phyloP scores from a whole-genome alignment of 441 rosid species.

The Pelargonium fulgidum region DNA sequence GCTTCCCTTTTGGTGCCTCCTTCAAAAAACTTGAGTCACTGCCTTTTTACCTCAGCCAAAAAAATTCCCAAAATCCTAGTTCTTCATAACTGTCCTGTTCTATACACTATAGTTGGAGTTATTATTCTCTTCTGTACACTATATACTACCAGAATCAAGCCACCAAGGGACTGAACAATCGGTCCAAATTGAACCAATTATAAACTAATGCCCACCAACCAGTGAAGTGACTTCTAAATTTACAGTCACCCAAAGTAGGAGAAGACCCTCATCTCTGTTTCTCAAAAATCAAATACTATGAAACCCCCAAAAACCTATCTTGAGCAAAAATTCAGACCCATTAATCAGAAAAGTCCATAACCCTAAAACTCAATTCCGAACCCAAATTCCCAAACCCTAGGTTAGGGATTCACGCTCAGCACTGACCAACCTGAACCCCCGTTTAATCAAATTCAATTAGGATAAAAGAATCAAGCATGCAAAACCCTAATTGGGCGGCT shows the following conservation, averaged over 20 bases:
- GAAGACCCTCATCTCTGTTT: not conserved
- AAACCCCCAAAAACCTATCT: not conserved
- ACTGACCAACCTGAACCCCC: not conserved
- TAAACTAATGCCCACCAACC: not conserved
- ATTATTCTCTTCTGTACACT: constrained; percentile 19
- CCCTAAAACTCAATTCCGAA: not conserved
- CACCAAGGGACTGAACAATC: not conserved
- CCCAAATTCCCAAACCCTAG: not conserved
- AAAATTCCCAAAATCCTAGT: constrained; percentile 13
- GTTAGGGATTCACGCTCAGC: not conserved
- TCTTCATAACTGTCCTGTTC: constrained; percentile 5
- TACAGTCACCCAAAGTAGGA: constrained; percentile 1
- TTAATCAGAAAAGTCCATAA: not conserved
- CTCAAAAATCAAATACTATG: not conserved
- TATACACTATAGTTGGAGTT: not conserved
- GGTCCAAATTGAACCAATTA: not conserved
- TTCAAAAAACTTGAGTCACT: constrained; percentile 4
- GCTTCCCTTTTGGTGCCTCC: not conserved
- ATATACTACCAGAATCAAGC: not conserved
- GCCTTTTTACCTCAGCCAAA: not conserved
- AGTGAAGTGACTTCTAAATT: not conserved
- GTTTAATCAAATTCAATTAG: not conserved
- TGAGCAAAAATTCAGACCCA: not conserved
- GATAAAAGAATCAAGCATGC: not conserved
- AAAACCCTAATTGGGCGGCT: constrained; percentile 5